Evolutionary conservation across 768 basidiomycete genomes (phyloP).

Genomic region (Kwoniella newhampshirensis): DNA sequence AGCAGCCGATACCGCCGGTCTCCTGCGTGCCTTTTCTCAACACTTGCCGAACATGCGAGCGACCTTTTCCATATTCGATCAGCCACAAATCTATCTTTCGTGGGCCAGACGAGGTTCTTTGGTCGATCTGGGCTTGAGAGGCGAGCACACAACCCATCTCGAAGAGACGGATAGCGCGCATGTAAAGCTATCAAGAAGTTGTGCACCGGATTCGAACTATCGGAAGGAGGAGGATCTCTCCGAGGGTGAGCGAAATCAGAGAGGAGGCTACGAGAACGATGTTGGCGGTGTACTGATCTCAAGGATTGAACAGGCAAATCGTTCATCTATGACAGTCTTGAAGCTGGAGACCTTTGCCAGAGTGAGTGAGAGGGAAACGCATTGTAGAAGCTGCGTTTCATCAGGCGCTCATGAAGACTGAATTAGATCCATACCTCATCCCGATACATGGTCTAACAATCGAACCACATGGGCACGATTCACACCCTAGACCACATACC

Average conservation of each 20-base stretch:
- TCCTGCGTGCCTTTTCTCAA: slow-evolving; percentile 38
- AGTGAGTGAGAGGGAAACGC: slow-evolving; percentile 30
- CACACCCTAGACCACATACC: slow-evolving; percentile 51
- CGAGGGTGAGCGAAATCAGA: slow-evolving; percentile 43
- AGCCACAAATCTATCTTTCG: slow-evolving; percentile 51
- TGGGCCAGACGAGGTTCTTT: slow-evolving; percentile 47
- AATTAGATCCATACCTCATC: slow-evolving; percentile 51
- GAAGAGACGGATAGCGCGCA: slow-evolving; percentile 46
- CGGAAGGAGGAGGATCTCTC: slow-evolving; percentile 27
- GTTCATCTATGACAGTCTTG: slow-evolving; percentile 47
- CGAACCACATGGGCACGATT: slow-evolving; percentile 46
- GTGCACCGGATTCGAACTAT: slow-evolving; percentile 46
- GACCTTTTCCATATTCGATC: slow-evolving; percentile 52
- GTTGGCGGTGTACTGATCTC: not conserved
- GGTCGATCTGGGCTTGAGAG: slow-evolving; percentile 44
- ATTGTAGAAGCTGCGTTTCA: not conserved
- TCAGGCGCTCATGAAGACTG: not conserved
- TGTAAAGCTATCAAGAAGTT: slow-evolving; percentile 45
- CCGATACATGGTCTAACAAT: slow-evolving; percentile 50
- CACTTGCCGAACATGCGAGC: slow-evolving; percentile 47
- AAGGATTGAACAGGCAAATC: slow-evolving; percentile 24
- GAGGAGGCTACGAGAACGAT: no score
- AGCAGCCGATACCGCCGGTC: slow-evolving; percentile 41
- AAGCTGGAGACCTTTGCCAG: slow-evolving; percentile 50
- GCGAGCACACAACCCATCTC: slow-evolving; percentile 46